phyloP scores from a whole-genome alignment of 2,329 filamentous ascomycete genomes.

The Sphaerulina populicola region DNA sequence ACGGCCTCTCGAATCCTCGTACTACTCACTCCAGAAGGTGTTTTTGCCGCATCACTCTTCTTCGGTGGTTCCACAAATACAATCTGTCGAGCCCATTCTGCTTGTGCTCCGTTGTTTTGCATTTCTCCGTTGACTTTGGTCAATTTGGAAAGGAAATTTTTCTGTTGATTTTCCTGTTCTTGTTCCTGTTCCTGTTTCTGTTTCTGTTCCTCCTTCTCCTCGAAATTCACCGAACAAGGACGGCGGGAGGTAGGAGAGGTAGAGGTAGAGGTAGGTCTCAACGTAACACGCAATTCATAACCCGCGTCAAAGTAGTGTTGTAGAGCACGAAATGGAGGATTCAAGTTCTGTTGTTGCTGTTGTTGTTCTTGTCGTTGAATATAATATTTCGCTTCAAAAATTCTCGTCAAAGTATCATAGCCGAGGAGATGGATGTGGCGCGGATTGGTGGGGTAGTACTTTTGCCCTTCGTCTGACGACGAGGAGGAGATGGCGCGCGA shows the following conservation, averaged over 20 bases:
- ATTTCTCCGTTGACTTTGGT: too few species aligned
- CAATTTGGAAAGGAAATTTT: conserved; percentile 17
- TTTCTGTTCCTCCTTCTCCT: too few species aligned
- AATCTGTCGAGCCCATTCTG: conserved; percentile 53
- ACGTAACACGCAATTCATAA: conserved; percentile 55
- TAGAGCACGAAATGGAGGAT: conserved; percentile 47
- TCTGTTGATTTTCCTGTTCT: conserved; percentile 44
- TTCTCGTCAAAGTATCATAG: conserved; percentile 66
- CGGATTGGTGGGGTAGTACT: conserved; percentile 32
- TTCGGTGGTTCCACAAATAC: too few species aligned
- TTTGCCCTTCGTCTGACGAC: conserved; percentile 30
- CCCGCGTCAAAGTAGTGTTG: conserved; percentile 53
- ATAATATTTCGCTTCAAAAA: conserved; percentile 67
- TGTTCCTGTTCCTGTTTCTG: conserved; percentile 52
- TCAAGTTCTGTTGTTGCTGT: conserved; percentile 40
- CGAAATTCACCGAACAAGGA: too few species aligned
- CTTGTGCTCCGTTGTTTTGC: too few species aligned
- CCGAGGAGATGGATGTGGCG: conserved; percentile 62
- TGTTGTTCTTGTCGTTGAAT: conserved; percentile 29
- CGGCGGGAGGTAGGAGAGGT: too few species aligned
- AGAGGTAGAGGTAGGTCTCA: conserved; percentile 47
- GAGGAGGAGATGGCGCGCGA: conserved; percentile 49
- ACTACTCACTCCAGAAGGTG: conserved; percentile 49
- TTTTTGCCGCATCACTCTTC: too few species aligned
- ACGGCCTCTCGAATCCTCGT: conserved; percentile 57